phyloP scores from a whole-genome alignment of 176 grass and related monocot genomes.

The Bromus sterilis region DNA sequence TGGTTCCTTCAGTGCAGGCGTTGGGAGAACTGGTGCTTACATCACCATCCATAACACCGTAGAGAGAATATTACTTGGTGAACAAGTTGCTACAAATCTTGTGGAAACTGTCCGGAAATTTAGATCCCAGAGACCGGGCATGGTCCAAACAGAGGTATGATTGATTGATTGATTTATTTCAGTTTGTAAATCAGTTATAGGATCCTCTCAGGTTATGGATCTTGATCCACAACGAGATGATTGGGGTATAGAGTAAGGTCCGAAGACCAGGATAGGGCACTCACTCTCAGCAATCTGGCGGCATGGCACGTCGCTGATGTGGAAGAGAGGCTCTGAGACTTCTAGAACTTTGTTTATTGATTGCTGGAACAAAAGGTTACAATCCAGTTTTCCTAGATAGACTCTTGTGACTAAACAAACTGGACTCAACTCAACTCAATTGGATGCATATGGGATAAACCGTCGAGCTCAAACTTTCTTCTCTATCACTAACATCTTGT shows the following conservation, averaged over 20 bases:
- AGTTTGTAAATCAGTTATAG: neutral
- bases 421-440: neutral
- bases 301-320: neutral
- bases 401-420: neutral
- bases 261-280: neutral
- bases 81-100: conserved; percentile 43
- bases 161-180: neutral
- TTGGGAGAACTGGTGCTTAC: conserved; percentile 88
- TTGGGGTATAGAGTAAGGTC: neutral
- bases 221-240: neutral
- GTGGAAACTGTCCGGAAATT: conserved; percentile 55
- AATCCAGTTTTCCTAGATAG: neutral
- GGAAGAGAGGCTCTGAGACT: neutral
- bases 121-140: conserved; percentile 59
- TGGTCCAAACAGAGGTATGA: conserved; percentile 74
- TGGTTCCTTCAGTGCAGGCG: conserved; percentile 70
- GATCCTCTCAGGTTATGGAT: neutral
- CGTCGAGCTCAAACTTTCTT: neutral
- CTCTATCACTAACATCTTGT: neutral
- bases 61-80: conserved; percentile 67
- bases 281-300: too few relatives aligned
- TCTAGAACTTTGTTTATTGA: neutral
- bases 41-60: conserved; percentile 78
- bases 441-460: neutral
- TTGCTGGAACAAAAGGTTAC: neutral